Conservation (phyloP, 495 filamentous ascomycete species). For the Penicillium egyptiacum region DNA sequence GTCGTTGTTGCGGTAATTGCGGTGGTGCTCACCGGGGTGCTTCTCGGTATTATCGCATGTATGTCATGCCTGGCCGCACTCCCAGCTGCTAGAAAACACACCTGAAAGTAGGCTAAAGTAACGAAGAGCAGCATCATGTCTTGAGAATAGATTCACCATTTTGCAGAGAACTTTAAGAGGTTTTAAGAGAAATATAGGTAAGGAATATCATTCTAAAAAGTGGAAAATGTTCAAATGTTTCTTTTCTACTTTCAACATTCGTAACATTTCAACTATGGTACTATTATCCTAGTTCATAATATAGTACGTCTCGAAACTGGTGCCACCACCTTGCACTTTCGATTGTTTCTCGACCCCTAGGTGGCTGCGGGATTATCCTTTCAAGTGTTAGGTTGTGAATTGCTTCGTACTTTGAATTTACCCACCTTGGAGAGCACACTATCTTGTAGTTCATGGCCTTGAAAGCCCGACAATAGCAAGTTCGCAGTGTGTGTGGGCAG, state of each 20-base stretch:
- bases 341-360: not conserved
- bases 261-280: slow-evolving; percentile 2
- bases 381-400: too few relatives aligned
- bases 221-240: not conserved
- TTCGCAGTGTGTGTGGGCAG: too few relatives aligned
- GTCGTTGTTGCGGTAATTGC: not conserved
- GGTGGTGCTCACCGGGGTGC: not conserved
- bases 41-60: not conserved
- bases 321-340: not conserved
- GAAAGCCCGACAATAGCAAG: too few relatives aligned
- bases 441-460: too few relatives aligned
- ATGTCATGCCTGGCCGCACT: not conserved
- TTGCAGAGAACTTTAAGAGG: not conserved
- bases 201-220: not conserved
- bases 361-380: too few relatives aligned
- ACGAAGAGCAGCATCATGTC: slow-evolving; percentile 2
- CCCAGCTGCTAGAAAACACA: not conserved
- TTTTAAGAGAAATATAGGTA: not conserved
- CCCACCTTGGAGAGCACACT: not conserved
- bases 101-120: slow-evolving; percentile 2
- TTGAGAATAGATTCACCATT: not conserved
- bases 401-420: too few relatives aligned
- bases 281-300: too few relatives aligned
- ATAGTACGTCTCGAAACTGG: too few relatives aligned
- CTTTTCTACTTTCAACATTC: not conserved